phyloP scores from a whole-genome alignment of 139 green algal genomes.

The Micromonas pusilla region DNA sequence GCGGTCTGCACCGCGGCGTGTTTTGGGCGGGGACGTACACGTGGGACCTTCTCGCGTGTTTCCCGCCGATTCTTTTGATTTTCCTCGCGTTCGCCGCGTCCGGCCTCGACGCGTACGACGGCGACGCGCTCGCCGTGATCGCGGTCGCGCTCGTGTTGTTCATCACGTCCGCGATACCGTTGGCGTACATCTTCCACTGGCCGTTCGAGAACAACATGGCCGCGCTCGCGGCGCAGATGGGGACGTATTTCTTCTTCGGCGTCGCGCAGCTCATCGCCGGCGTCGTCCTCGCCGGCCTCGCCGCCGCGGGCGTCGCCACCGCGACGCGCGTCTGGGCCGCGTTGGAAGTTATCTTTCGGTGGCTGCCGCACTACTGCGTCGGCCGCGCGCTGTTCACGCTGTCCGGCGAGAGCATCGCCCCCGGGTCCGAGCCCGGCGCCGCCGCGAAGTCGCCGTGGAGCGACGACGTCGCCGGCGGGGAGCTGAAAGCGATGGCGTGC shows the following conservation, averaged over 20 bases:
- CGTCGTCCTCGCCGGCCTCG: conserved; percentile 1
- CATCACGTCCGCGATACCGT: conserved; percentile 7
- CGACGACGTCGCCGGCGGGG: not conserved
- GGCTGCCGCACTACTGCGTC: conserved; percentile 26
- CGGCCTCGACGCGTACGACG: not conserved
- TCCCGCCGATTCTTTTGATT: not conserved
- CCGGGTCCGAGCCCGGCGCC: not conserved
- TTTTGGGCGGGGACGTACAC: conserved; percentile 40
- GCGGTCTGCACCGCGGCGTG: conserved; percentile 24
- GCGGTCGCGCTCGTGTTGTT: conserved; percentile 16
- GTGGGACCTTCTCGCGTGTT: conserved; percentile 39
- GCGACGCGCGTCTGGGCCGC: not conserved
- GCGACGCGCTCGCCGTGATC: not conserved
- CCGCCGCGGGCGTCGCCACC: not conserved
- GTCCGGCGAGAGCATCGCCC: not conserved
- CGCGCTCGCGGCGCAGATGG: conserved; percentile 16
- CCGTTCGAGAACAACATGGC: conserved; percentile 23
- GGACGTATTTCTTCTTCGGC: conserved; percentile 26
- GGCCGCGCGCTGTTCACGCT: conserved; percentile 19
- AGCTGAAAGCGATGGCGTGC: not conserved
- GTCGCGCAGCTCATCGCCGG: conserved; percentile 10
- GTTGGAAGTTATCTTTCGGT: not conserved
- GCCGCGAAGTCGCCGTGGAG: not conserved
- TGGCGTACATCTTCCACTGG: conserved; percentile 18
- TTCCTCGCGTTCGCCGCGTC: conserved; percentile 17